phyloP scores from a whole-genome alignment of 1,139 yeast genomes.

The Taiozyma sp. region DNA sequence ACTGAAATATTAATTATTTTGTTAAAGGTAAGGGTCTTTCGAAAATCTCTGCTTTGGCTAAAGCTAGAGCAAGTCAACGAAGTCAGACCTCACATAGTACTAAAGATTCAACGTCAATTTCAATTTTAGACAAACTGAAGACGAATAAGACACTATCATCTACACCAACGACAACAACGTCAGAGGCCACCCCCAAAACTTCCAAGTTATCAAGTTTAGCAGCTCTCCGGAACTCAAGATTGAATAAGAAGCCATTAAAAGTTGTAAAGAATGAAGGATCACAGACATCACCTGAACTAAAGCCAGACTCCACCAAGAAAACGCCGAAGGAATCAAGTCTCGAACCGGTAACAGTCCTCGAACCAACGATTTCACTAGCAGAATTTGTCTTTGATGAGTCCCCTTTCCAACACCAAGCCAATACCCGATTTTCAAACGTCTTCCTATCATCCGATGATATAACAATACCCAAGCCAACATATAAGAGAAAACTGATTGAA shows the following conservation, averaged over 20 bases:
- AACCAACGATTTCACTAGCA: not conserved
- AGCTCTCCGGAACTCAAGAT: conserved; percentile 4
- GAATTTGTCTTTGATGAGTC: conserved; percentile 6
- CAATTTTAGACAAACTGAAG: conserved; percentile 20
- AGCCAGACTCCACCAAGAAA: not conserved
- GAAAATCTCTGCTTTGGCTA: conserved; percentile 45
- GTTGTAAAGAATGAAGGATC: not conserved
- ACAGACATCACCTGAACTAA: not conserved
- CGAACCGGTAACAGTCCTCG: not conserved
- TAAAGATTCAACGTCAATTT: conserved; percentile 9
- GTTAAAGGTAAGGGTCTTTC: conserved; percentile 19
- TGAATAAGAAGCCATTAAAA: not conserved
- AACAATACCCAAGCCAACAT: not conserved
- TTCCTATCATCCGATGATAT: not conserved
- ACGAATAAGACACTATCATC: conserved; percentile 2
- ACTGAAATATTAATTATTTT: not conserved
- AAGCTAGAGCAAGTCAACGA: conserved; percentile 31
- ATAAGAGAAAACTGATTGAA: conserved; percentile 18
- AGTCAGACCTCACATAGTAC: not conserved
- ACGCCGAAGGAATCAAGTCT: not conserved
- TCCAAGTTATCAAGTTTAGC: conserved; percentile 10
- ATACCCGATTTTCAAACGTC: not conserved
- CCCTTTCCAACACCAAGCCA: conserved; percentile 6
- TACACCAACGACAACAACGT: not conserved
- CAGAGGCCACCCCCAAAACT: not conserved